phyloP scores from a whole-genome alignment of 805 yeast species.

The Sungouiella blattae region DNA sequence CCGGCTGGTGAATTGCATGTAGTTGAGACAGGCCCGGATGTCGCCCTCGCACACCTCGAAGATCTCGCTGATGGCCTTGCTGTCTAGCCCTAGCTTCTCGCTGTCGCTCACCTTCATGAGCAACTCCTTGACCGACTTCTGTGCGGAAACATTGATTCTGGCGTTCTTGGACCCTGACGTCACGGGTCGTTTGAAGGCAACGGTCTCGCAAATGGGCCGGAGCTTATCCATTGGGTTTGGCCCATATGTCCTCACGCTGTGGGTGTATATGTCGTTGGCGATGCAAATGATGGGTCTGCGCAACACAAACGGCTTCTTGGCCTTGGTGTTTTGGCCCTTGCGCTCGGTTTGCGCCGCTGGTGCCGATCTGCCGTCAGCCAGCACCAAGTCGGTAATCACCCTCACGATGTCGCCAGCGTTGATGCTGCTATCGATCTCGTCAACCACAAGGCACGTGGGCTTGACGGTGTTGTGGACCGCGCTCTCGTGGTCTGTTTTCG shows the following conservation, averaged over 20 bases:
- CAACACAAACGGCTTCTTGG: constrained; percentile 40
- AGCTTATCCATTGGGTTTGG: constrained; percentile 65
- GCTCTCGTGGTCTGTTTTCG: not conserved
- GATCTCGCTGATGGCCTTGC: constrained; percentile 56
- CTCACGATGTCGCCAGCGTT: constrained; percentile 35
- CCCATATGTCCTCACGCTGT: constrained; percentile 21
- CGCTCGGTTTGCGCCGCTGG: constrained; percentile 2
- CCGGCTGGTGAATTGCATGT: constrained; percentile 62
- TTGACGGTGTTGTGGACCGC: too few relatives aligned
- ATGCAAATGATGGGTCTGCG: constrained; percentile 86
- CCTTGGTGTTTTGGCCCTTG: constrained; percentile 17
- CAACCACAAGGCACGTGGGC: constrained; percentile 81
- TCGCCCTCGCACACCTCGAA: constrained; percentile 76
- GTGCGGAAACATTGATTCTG: constrained; percentile 21
- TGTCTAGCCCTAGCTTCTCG: constrained; percentile 51
- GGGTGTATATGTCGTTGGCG: constrained; percentile 76
- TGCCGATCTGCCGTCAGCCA: constrained; percentile 40
- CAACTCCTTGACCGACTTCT: constrained; percentile 34
- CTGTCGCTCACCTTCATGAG: constrained; percentile 46
- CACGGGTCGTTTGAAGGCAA: constrained; percentile 61
- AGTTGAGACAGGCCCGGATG: constrained; percentile 79
- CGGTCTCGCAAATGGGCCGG: constrained; percentile 68
- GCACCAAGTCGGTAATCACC: constrained; percentile 57
- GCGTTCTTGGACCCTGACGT: constrained; percentile 35
- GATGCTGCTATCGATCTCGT: constrained; percentile 70